phyloP scores from a whole-genome alignment of 73 alveolate genomes.

The Paramecium primaurelia region DNA sequence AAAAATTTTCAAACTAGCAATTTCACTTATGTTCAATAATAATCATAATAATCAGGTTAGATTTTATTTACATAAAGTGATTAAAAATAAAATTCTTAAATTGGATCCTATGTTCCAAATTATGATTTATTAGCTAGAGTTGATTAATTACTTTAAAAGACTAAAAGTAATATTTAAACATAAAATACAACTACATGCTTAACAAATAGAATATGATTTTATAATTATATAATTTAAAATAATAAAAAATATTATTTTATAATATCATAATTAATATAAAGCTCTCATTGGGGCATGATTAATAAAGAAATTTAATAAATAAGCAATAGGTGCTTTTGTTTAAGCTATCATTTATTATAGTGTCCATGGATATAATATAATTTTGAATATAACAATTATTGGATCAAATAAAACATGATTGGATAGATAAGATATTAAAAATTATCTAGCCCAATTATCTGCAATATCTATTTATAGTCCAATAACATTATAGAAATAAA shows the following conservation, averaged over 20 bases:
- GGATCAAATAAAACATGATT: background rate
- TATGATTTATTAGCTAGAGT: background rate
- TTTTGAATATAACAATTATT: background rate
- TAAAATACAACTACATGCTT: background rate
- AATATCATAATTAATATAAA: background rate
- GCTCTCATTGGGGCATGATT: constrained; percentile 19
- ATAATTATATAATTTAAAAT: background rate
- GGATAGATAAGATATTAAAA: background rate
- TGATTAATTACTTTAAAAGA: background rate
- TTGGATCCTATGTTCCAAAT: constrained; percentile 14
- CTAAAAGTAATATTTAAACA: background rate
- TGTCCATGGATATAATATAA: background rate
- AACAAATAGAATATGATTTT: background rate
- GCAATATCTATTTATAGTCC: constrained; percentile 1
- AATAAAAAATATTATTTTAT: background rate
- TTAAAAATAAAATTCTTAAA: background rate
- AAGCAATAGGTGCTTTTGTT: background rate
- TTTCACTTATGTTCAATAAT: background rate
- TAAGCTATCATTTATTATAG: background rate
- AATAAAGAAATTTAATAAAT: background rate
- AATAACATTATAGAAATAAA: background rate
- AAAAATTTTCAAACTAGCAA: background rate
- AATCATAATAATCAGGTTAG: background rate
- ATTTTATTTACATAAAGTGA: background rate
- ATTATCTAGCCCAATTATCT: constrained; percentile 15